These are phyloP conservation scores for Cichorium intybus DNA, from an alignment of 140 eudicot genomes.

Conservation along the genomic window DNA sequence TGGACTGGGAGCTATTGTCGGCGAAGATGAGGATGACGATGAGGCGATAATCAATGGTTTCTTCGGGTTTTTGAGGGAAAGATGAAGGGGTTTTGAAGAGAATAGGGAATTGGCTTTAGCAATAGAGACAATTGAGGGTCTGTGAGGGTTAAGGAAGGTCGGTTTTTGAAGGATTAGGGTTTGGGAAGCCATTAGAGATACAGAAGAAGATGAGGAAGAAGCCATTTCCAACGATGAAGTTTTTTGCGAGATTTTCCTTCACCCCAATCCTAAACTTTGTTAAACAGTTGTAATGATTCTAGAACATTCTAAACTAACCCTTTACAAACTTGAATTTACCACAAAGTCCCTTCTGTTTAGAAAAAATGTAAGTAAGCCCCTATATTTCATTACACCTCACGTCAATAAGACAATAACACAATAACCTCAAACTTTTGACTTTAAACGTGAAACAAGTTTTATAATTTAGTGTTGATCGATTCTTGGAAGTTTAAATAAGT, in stretches of 20 bases:
- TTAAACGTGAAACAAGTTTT: background rate
- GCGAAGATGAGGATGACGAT: slow-evolving; percentile 26
- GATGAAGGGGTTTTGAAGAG: slow-evolving; percentile 16
- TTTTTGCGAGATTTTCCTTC: background rate
- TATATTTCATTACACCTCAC: background rate
- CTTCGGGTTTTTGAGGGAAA: slow-evolving; percentile 25
- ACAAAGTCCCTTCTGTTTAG: background rate
- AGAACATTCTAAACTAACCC: slow-evolving; percentile 6
- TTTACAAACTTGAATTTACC: background rate
- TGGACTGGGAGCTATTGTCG: slow-evolving; percentile 15
- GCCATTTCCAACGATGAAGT: slow-evolving; percentile 24
- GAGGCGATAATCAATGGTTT: slow-evolving; percentile 33
- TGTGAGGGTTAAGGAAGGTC: slow-evolving; percentile 18
- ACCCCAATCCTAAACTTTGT: background rate
- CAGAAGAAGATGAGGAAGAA: slow-evolving; percentile 28
- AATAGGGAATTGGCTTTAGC: slow-evolving; percentile 11
- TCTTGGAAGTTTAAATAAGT: too few species aligned
- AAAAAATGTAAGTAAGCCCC: background rate
- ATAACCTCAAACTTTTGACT: background rate
- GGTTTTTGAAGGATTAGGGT: slow-evolving; percentile 47
- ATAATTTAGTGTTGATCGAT: too few species aligned
- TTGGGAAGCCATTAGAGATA: slow-evolving; percentile 56
- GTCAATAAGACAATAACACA: too few species aligned
- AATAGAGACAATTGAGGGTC: slow-evolving; percentile 18
- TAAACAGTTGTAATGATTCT: slow-evolving; percentile 5